These are phyloP conservation scores for Aurantiochytrium sp. DNA, from an alignment of 108 stramenopile genomes.

Conservation along the genomic window DNA sequence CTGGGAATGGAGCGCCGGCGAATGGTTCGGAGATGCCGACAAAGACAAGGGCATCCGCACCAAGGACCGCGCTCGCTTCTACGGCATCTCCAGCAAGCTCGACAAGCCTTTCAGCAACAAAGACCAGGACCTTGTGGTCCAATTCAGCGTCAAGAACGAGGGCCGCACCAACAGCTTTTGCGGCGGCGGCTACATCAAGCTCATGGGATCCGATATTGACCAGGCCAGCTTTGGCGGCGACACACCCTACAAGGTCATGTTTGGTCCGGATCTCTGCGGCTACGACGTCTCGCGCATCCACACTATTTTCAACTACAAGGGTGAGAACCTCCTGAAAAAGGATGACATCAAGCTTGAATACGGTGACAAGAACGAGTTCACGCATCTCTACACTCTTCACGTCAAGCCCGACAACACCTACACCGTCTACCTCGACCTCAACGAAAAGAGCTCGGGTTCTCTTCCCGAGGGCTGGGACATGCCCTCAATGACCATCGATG, in stretches of 20 bases:
- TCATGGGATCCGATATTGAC: slow-evolving; percentile 74
- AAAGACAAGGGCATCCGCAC: slow-evolving; percentile 89
- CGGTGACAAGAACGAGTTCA: slow-evolving; percentile 73
- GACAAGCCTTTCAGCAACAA: slow-evolving; percentile 65
- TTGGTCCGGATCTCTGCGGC: slow-evolving; percentile 98
- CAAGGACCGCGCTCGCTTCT: slow-evolving; percentile 80
- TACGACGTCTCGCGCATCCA: slow-evolving; percentile 81
- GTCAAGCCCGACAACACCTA: slow-evolving; percentile 88
- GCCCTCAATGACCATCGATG: slow-evolving; percentile 78
- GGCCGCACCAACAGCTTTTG: slow-evolving; percentile 77
- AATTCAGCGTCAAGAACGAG: slow-evolving; percentile 94
- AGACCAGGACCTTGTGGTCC: slow-evolving; percentile 86
- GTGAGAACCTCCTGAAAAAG: slow-evolving; percentile 57
- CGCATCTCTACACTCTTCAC: slow-evolving; percentile 94
- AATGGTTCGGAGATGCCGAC: slow-evolving; percentile 65
- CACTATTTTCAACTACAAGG: slow-evolving; percentile 88
- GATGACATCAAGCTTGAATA: slow-evolving; percentile 93
- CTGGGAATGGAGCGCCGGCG: slow-evolving; percentile 84
- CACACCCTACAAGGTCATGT: slow-evolving; percentile 95
- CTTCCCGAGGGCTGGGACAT: slow-evolving; percentile 93
- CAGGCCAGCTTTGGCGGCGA: slow-evolving; percentile 87
- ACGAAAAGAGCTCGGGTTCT: slow-evolving; percentile 75
- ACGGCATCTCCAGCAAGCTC: slow-evolving; percentile 81
- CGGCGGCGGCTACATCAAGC: slow-evolving; percentile 99
- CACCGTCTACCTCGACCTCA: slow-evolving; percentile 92